Evolutionary conservation across 768 basidiomycete genomes (phyloP), one percentile per base, ranked within the genome.

Genomic region (Agaricus bisporus): DNA sequence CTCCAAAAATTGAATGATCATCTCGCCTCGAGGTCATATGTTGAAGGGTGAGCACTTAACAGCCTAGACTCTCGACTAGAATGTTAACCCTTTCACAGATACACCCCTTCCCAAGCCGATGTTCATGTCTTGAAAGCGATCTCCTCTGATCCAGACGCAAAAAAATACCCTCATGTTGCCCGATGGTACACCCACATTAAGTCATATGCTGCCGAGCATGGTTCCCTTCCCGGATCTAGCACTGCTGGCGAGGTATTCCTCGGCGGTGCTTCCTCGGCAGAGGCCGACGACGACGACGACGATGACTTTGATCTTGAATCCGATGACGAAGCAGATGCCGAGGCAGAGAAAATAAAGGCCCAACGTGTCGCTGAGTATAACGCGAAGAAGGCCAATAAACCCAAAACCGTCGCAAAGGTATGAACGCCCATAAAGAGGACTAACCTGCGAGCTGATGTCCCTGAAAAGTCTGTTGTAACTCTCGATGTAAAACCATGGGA

Each of bases 401-500:
- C 85, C 59, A 94, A 97, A 78, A 74, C 88, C 36, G 71, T 80
- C 47, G 94, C 93, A 64, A 98, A 98, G 81, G 90, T 90, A 35
- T 42, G 74, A 65, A 11, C 41, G 26, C 36, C 51, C 48, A 11
- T 54, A 50, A 37, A 8, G 4, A 56, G 38, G 45, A 20, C 47
- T 46, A 25, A 38, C 35, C 37, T 25, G 28, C 47, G 15, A 28
- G 25, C 32, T 51, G 45, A 28, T 26, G 14, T 25, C 41, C 28
- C 42, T 25, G 44, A 17, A 17, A 69, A 98, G 93, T 98, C 97
- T 60, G 85, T 99, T 57, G 97, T 99, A 48, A 99, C 95, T 44
- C 74, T 98, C 61, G 95, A 98, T 61, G 94, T 99, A 58, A 99
- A 99, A 74, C 95, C 95, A 38, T 97, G 94, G 95, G 95, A 98